Evolutionary conservation across 1,284 basidiomycete species (phyloP).

Genomic region (Porogramme epimiltina): DNA sequence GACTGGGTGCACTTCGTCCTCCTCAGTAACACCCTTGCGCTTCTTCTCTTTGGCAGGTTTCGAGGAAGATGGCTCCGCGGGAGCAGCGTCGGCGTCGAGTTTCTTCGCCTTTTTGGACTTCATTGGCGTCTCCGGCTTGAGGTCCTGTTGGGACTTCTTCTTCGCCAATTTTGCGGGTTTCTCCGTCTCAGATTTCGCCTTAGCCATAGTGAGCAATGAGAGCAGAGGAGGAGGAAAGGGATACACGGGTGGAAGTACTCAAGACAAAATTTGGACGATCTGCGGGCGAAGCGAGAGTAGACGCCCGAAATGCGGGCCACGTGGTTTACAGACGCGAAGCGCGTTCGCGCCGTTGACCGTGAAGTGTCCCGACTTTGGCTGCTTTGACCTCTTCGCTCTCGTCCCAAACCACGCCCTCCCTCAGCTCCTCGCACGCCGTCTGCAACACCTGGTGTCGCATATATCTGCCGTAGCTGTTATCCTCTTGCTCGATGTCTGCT

Average conservation of each 20-base stretch:
- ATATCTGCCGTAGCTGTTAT: too few relatives aligned
- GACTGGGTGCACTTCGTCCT: slow-evolving; percentile 1
- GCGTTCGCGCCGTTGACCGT: slow-evolving; percentile 16
- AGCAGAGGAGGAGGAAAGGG: neutral
- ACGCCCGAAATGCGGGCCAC: slow-evolving; percentile 12
- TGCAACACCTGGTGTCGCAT: too few relatives aligned
- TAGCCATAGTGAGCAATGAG: slow-evolving; percentile 22
- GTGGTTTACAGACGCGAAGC: slow-evolving; percentile 14
- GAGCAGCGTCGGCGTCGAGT: slow-evolving; percentile 1
- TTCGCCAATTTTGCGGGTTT: slow-evolving; percentile 18
- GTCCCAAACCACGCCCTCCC: slow-evolving; percentile 2
- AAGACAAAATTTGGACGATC: slow-evolving; percentile 14
- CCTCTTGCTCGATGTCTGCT: slow-evolving; percentile 30
- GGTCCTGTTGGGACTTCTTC: slow-evolving; percentile 19
- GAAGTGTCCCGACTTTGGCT: neutral
- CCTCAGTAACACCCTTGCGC: slow-evolving; percentile 6
- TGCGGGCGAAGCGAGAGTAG: neutral
- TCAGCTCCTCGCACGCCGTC: neutral
- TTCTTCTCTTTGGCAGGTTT: slow-evolving; percentile 15
- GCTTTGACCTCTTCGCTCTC: neutral
- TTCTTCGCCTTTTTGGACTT: slow-evolving; percentile 12
- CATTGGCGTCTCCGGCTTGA: slow-evolving; percentile 11
- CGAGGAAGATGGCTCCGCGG: slow-evolving; percentile 11
- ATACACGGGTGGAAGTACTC: neutral
- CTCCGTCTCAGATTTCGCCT: slow-evolving; percentile 10